Percentiles rank a stretch among this genome's conserved stretches.
Conservation (phyloP, 2,329 filamentous ascomycete species). For the Orbilia brochopaga region DNA sequence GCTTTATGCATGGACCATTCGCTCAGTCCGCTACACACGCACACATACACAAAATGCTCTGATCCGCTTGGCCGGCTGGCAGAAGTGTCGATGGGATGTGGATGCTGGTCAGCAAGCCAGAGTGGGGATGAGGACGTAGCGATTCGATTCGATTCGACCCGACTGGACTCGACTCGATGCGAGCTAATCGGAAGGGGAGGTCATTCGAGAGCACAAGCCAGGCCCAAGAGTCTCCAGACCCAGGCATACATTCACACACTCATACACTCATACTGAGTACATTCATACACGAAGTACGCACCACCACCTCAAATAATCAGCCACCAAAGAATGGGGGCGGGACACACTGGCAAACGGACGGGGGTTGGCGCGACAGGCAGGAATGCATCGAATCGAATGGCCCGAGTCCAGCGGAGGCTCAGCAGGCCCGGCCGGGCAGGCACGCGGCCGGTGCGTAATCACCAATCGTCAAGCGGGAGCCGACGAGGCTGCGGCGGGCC, state of each 20-base stretch:
- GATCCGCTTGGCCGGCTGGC: neutral
- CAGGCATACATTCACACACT: too few species aligned
- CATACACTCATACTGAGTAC: too few species aligned
- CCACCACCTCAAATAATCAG: neutral
- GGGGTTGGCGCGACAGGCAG: slow-evolving; percentile 2
- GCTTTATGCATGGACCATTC: slow-evolving; percentile 7
- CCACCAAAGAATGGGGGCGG: neutral
- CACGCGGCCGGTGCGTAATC: slow-evolving; percentile 13
- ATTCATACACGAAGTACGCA: too few species aligned
- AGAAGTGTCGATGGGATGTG: neutral
- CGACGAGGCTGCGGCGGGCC: neutral
- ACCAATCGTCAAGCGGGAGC: slow-evolving; percentile 5
- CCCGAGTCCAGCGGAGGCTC: slow-evolving; percentile 7
- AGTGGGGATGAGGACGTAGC: too few species aligned
- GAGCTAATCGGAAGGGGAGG: too few species aligned
- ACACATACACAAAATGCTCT: neutral
- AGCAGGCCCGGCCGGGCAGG: slow-evolving; percentile 4
- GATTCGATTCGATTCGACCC: too few species aligned
- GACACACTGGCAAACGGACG: slow-evolving; percentile 4
- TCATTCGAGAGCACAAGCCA: too few species aligned
- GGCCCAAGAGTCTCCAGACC: too few species aligned
- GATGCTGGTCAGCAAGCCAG: neutral
- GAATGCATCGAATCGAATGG: neutral
- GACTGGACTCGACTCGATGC: too few species aligned
- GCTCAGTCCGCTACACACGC: neutral